Evolutionary conservation across 805 yeast genomes (phyloP).

Genomic region (Ogataea wickerhamii): DNA sequence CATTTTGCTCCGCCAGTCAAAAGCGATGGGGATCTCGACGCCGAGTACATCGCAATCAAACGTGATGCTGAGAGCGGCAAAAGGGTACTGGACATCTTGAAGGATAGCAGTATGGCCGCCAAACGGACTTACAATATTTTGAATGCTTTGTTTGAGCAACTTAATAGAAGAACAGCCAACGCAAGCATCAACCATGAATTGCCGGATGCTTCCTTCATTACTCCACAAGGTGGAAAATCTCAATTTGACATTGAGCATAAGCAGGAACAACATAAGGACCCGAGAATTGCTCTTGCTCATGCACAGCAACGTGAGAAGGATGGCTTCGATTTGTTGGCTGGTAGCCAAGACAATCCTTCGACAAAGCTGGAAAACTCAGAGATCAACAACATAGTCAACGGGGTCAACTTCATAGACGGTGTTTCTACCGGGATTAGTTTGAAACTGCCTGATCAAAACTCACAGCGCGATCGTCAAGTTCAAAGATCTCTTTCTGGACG

Average conservation of each 20-base stretch:
- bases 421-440: constrained; percentile 32
- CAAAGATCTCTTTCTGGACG: constrained; percentile 3
- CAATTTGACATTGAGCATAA: constrained; percentile 19
- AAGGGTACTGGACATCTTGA: constrained; percentile 64
- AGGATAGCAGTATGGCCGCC: constrained; percentile 75
- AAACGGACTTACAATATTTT: constrained; percentile 74
- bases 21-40: constrained; percentile 38
- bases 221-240: constrained; percentile 28
- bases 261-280: constrained; percentile 7
- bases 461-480: constrained; percentile 2
- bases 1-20: constrained; percentile 43
- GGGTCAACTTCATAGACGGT: constrained; percentile 35
- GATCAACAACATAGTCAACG: constrained; percentile 25
- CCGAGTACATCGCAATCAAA: constrained; percentile 55
- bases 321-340: constrained; percentile 12
- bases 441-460: constrained; percentile 18
- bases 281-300: constrained; percentile 14
- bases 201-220: constrained; percentile 21
- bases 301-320: constrained; percentile 5
- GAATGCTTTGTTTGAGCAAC: constrained; percentile 74
- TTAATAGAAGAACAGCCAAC: constrained; percentile 67
- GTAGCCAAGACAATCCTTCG: constrained; percentile 1
- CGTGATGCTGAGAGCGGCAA: constrained; percentile 81
- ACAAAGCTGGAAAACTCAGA: constrained; percentile 19
- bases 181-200: constrained; percentile 25